Base-by-base conservation (phyloP, 163 green algal species). In the Volvox carteri region DNA sequence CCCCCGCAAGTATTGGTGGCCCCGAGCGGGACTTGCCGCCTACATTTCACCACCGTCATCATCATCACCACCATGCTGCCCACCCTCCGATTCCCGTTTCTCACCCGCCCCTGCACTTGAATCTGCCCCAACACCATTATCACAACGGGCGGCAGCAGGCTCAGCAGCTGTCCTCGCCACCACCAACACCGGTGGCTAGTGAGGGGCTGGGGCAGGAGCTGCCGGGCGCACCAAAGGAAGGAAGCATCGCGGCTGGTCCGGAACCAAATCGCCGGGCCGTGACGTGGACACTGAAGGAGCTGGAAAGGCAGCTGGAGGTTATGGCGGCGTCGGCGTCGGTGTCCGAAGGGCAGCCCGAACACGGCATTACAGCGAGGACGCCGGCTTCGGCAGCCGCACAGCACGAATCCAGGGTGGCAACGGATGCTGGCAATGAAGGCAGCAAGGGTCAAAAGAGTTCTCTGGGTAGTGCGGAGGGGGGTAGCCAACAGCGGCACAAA, bases 301-400 rank as follows among this genome's bases (percentile, higher is more conserved):
- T 87, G 33, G 81, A 87, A 23, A 21, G 46, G 46, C 81, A 87
- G 65, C n/a, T 87, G 33, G 81, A 87, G 67, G 72, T 72, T 21
- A 72, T 87, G 81, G 81, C 67, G 16, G 44, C 14, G 18, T 2
- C 39, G n/a, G n/a, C n/a, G n/a, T n/a, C n/a, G n/a, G n/a, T n/a
- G n/a, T n/a, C n/a, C n/a, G n/a, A n/a, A n/a, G n/a, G n/a, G n/a
- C n/a, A n/a, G n/a, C n/a, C n/a, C n/a, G n/a, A n/a, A n/a, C n/a
- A n/a, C n/a, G n/a, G n/a, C n/a, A n/a, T n/a, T n/a, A n/a, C n/a
- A n/a, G n/a, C n/a, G n/a, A n/a, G n/a, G n/a, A n/a, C n/a, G n/a
- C n/a, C n/a, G n/a, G n/a, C n/a, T n/a, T n/a, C n/a, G n/a, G n/a
- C n/a, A n/a, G n/a, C n/a, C n/a, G n/a, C n/a, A n/a, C n/a, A n/a